phyloP scores from a whole-genome alignment of 1,139 yeast species.

The Sugiyamaella paludigena region DNA sequence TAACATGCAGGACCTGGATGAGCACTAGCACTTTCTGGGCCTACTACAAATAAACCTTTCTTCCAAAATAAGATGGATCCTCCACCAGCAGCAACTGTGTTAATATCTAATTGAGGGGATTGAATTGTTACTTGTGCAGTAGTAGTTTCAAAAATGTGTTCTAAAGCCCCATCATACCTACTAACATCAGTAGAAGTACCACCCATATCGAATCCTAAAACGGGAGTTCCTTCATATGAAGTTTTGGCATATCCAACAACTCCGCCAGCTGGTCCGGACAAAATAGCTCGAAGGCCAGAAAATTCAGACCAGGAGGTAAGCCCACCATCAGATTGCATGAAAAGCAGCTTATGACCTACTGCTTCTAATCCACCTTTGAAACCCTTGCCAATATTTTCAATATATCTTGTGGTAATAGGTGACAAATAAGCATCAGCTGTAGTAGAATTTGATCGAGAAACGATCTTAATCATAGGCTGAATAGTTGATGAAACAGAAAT shows the following conservation, averaged over 20 bases:
- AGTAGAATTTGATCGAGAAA: conserved; percentile 69
- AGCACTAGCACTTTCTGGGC: conserved; percentile 57
- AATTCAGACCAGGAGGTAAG: conserved; percentile 49
- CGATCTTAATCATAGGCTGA: conserved; percentile 71
- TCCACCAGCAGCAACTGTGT: conserved; percentile 62
- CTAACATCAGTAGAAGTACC: conserved; percentile 61
- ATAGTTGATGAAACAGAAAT: conserved; percentile 64
- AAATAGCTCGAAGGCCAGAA: conserved; percentile 50
- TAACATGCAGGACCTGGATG: conserved; percentile 62
- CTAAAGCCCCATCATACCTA: conserved; percentile 47
- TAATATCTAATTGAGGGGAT: conserved; percentile 56
- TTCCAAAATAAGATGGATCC: conserved; percentile 52
- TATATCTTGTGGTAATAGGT: conserved; percentile 64
- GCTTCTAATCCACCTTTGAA: conserved; percentile 51
- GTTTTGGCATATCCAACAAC: conserved; percentile 57
- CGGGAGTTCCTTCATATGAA: conserved; percentile 37
- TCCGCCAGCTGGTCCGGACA: conserved; percentile 62
- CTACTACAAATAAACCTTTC: conserved; percentile 53
- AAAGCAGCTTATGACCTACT: conserved; percentile 45
- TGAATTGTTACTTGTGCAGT: conserved; percentile 57
- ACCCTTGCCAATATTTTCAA: conserved; percentile 60
- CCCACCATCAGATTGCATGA: conserved; percentile 63
- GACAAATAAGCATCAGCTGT: conserved; percentile 77
- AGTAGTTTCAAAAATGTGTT: conserved; percentile 53
- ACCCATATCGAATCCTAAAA: conserved; percentile 60